A percentile compares a stretch with the other conserved stretches of the same genome.
phyloP scores from a whole-genome alignment of 2,329 filamentous ascomycete genomes.

The Paecilomyces dactylethromorphus region DNA sequence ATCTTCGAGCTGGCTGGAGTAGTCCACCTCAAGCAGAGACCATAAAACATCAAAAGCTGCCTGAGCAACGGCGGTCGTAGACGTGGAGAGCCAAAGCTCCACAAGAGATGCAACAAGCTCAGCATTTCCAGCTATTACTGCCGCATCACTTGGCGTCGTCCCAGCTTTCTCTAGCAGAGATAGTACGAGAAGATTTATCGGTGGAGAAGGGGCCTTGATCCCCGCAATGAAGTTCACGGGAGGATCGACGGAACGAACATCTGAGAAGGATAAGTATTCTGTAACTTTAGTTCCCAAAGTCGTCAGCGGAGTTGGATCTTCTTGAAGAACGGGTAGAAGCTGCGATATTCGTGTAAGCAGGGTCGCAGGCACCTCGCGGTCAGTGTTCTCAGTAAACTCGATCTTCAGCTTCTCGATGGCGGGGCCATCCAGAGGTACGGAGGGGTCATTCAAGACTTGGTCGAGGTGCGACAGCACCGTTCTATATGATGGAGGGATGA shows the following conservation, averaged over 20 bases:
- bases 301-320: slow-evolving; percentile 52
- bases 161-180: slow-evolving; percentile 52
- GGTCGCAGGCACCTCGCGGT: slow-evolving; percentile 28
- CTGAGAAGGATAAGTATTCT: slow-evolving; percentile 43
- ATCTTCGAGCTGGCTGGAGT: slow-evolving; percentile 25
- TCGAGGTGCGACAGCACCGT: slow-evolving; percentile 38
- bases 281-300: slow-evolving; percentile 47
- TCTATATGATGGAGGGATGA: slow-evolving; percentile 27
- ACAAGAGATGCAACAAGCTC: slow-evolving; percentile 50
- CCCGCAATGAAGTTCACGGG: slow-evolving; percentile 50
- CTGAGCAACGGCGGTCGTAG: slow-evolving; percentile 49
- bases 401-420: slow-evolving; percentile 47
- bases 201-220: slow-evolving; percentile 42
- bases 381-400: slow-evolving; percentile 31
- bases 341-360: slow-evolving; percentile 43
- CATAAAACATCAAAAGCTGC: slow-evolving; percentile 48
- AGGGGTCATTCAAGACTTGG: slow-evolving; percentile 37
- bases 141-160: slow-evolving; percentile 46
- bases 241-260: slow-evolving; percentile 42
- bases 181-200: slow-evolving; percentile 52
- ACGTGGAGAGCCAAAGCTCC: slow-evolving; percentile 52
- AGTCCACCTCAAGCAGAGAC: slow-evolving; percentile 47
- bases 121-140: slow-evolving; percentile 51
- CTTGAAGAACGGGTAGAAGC: slow-evolving; percentile 47
- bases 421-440: slow-evolving; percentile 39